Evolutionary conservation across 306 rosid species (phyloP), one percentile per base, ranked within the genome.

Genomic region (peach (Prunus persica)): DNA sequence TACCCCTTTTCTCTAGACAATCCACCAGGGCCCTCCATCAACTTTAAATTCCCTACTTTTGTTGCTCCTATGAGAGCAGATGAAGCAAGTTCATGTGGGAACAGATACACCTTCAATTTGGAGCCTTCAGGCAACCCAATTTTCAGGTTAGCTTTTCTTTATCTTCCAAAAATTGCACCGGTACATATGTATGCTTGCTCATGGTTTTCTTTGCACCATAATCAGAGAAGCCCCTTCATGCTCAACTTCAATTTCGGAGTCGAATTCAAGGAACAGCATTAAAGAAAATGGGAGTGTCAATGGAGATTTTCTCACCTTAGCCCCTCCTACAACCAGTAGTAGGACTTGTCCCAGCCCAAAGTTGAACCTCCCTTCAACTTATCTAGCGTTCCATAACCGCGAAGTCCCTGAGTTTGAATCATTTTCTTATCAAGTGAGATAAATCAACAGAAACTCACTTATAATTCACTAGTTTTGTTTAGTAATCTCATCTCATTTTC

Each of bases 221-320:
- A 65, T 78, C 90, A 91, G 97, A 82, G 87, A 86, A 82, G 79
- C 80, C 3, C 81, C 81, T 78, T 79, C 84, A 19, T 71, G 80
- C 79, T 83, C 87, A 65, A 71, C 85, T 18, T 81, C 88, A 13
- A 76, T 81, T 73, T 72, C 83, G 4, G 84, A 86, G 69, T 72
- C 82, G 63, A 83, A 76, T 52, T 71, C 81, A 24, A 85, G 57
- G 64, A 86, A 68, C 71, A 75, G 66, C 68, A 78, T 50, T 3
- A 70, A 76, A 83, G 92, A 79, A 65, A 77, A 52, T 69, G 83
- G 78, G 72, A 80, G 46, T 80, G 68, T 67, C 56, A 78, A 74
- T 79, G 87, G 85, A 72, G 80, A 82, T 77, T 89, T 87, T 73
- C 93, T 91, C 77, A 68, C 89, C 2, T 82, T 91, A 55, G 88